phyloP scores from a whole-genome alignment of 192 early-diverging fungal species.

The Diversispora epigaea region DNA sequence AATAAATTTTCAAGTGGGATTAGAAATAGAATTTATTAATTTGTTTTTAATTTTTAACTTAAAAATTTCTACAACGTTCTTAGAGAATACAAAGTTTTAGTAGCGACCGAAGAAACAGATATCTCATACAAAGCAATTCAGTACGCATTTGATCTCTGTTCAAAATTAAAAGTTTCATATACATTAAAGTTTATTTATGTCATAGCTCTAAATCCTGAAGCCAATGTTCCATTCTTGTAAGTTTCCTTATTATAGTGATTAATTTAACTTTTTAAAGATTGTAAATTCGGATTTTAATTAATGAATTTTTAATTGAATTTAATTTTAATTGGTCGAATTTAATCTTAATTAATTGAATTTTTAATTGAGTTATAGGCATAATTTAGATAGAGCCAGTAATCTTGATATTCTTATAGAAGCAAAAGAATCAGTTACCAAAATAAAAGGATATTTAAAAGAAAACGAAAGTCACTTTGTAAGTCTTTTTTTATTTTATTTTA shows the following conservation, averaged over 20 bases:
- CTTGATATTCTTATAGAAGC: conserved; percentile 30
- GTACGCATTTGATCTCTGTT: conserved; percentile 31
- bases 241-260: conserved; percentile 1
- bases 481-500: not conserved
- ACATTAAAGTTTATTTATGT: conserved; percentile 15
- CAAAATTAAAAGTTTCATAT: conserved; percentile 11
- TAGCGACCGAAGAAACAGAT: conserved; percentile 13
- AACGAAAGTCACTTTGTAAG: not conserved
- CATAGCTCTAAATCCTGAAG: conserved; percentile 27
- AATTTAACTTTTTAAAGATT: too few relatives aligned
- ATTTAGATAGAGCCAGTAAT: conserved; percentile 32
- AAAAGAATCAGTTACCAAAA: conserved; percentile 6
- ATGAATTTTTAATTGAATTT: too few relatives aligned
- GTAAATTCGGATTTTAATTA: too few relatives aligned
- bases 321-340: too few relatives aligned
- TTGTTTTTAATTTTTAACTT: too few relatives aligned
- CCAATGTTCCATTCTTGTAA: conserved; percentile 30
- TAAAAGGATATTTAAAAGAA: conserved; percentile 15
- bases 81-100: conserved; percentile 19
- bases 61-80: too few relatives aligned
- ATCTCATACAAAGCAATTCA: conserved; percentile 25
- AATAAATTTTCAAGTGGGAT: too few relatives aligned
- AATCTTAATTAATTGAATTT: not conserved
- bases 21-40: too few relatives aligned
- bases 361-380: conserved; percentile 9